Evolutionary conservation across 2,329 filamentous ascomycete species (phyloP).

Genomic region (Stachybotrys chlorohalonatus): DNA sequence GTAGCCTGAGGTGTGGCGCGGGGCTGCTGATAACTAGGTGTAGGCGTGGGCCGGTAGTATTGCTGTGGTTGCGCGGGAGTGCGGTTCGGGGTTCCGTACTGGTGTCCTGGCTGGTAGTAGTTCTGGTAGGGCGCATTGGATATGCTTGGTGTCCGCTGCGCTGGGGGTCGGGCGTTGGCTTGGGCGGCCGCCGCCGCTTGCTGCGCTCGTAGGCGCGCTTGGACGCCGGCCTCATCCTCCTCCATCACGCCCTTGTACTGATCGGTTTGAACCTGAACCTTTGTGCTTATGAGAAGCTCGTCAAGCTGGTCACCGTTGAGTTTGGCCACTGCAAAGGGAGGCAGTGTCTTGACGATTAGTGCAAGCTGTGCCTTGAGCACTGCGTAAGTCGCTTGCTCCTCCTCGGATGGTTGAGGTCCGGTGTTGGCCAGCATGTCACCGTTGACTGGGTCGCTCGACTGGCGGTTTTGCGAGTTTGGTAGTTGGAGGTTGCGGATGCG

Average conservation of each 20-base stretch:
- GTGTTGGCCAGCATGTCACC: slow-evolving; percentile 61
- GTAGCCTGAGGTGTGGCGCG: slow-evolving; percentile 21
- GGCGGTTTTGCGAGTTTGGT: slow-evolving; percentile 53
- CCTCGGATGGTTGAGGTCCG: slow-evolving; percentile 57
- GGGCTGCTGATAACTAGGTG: slow-evolving; percentile 34
- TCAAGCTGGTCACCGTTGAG: slow-evolving; percentile 79
- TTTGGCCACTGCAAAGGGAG: slow-evolving; percentile 79
- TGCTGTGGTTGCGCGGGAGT: slow-evolving; percentile 34
- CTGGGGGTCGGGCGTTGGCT: slow-evolving; percentile 23
- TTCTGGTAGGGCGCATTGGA: slow-evolving; percentile 29
- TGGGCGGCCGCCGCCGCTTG: slow-evolving; percentile 24
- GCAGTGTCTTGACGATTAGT: slow-evolving; percentile 64
- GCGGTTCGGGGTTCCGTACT: slow-evolving; percentile 39
- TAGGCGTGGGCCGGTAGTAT: slow-evolving; percentile 29
- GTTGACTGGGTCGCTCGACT: slow-evolving; percentile 52
- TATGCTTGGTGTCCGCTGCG: slow-evolving; percentile 27
- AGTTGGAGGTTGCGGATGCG: slow-evolving; percentile 66
- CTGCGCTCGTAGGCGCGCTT: slow-evolving; percentile 36
- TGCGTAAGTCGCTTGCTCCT: slow-evolving; percentile 56
- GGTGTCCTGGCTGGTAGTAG: slow-evolving; percentile 32
- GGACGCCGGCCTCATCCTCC: slow-evolving; percentile 61
- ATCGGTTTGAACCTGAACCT: slow-evolving; percentile 62
- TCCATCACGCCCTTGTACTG: slow-evolving; percentile 75
- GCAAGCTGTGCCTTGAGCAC: slow-evolving; percentile 66
- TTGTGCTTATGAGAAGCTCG: slow-evolving; percentile 73